Evolutionary conservation across 169 alveolate genomes (phyloP).

Genomic region (Eimeria praecox): DNA sequence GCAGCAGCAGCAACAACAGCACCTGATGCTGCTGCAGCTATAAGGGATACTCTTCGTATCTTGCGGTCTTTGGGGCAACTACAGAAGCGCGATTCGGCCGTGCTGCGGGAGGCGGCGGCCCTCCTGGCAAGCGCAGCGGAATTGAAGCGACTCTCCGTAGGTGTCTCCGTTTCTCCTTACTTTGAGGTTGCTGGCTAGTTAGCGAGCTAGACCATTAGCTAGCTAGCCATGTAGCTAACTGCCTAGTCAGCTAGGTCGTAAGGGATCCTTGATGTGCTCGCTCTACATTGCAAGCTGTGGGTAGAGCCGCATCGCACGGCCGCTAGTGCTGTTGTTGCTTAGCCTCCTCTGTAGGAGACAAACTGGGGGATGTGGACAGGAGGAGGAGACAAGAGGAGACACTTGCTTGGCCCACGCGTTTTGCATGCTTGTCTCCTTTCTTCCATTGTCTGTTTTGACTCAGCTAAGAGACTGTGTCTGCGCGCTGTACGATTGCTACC

Average conservation of each 20-base stretch:
- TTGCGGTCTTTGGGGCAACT: slow-evolving; percentile 56
- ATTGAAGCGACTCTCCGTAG: slow-evolving; percentile 28
- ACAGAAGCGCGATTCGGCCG: slow-evolving; percentile 48
- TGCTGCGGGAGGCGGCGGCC: slow-evolving; percentile 29
- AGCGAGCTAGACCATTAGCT: neutral
- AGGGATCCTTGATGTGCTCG: neutral
- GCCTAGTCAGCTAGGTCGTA: neutral
- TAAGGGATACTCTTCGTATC: slow-evolving; percentile 17
- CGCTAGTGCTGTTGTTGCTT: neutral
- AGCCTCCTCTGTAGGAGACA: neutral
- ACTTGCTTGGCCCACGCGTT: neutral
- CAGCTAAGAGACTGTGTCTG: slow-evolving; percentile 14
- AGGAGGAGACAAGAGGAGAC: neutral
- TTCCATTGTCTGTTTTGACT: neutral
- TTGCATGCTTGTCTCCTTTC: neutral
- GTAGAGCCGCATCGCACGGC: neutral
- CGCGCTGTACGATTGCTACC: slow-evolving; percentile 46
- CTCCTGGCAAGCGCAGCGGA: neutral
- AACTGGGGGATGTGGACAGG: neutral
- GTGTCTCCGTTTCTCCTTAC: neutral
- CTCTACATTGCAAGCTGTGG: neutral
- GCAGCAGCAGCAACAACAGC: neutral
- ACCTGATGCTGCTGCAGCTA: slow-evolving; percentile 28
- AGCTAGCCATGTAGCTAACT: neutral
- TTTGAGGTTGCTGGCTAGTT: neutral